Percentiles rank a stretch among this genome's conserved stretches.
These are phyloP conservation scores for Fusarium newnesense DNA, from an alignment of 2,329 filamentous ascomycete species.

Conservation along the genomic window DNA sequence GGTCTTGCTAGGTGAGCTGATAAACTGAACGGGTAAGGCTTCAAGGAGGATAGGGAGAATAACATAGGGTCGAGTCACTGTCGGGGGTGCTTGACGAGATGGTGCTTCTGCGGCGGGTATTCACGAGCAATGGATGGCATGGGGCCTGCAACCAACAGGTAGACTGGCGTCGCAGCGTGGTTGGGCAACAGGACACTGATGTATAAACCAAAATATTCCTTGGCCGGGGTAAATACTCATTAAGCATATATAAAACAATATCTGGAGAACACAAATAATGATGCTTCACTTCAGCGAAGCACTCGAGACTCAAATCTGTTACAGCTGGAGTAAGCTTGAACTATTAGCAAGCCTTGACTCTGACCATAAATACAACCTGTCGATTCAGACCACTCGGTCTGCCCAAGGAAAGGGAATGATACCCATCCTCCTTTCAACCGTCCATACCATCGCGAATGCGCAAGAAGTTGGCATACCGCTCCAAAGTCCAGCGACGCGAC, in stretches of 20 bases:
- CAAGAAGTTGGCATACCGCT: slow-evolving; percentile 58
- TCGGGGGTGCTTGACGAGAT: neutral
- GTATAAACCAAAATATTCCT: neutral
- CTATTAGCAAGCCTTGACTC: neutral
- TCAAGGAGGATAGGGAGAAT: rapidly evolving
- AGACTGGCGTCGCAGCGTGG: neutral
- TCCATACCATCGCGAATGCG: slow-evolving; percentile 57
- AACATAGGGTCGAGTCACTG: neutral
- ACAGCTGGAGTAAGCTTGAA: neutral
- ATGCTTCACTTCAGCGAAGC: neutral
- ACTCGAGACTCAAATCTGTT: neutral
- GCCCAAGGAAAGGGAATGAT: neutral
- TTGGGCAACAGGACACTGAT: neutral
- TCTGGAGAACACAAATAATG: neutral
- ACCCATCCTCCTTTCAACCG: slow-evolving; percentile 10
- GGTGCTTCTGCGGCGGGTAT: neutral
- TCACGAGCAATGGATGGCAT: too few relatives aligned
- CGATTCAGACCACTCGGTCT: neutral
- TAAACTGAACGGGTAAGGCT: neutral
- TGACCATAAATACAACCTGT: neutral
- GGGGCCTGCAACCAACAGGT: too few relatives aligned
- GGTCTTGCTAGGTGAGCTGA: neutral
- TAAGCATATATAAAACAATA: neutral
- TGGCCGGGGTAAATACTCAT: rapidly evolving
- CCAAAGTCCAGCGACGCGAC: slow-evolving; percentile 58